phyloP scores from a whole-genome alignment of 176 grass and related monocot genomes.

The Zizania latifolia region DNA sequence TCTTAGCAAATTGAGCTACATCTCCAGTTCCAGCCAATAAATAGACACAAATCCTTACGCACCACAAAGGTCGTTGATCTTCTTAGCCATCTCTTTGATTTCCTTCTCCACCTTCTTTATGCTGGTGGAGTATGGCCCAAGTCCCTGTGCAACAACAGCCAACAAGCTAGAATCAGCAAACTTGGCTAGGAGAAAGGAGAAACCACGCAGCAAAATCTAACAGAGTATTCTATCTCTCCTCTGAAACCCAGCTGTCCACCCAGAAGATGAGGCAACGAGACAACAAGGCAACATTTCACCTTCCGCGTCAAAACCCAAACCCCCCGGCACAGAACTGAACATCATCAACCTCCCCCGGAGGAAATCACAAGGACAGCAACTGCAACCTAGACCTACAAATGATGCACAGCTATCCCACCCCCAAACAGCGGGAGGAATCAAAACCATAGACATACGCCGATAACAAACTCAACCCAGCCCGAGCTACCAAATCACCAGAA shows the following conservation, averaged over 20 bases:
- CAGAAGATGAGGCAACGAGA: not conserved
- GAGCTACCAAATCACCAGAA: not conserved
- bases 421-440: not conserved
- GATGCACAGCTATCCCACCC: too few species aligned
- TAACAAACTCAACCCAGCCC: not conserved
- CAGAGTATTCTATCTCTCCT: not conserved
- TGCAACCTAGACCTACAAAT: not conserved
- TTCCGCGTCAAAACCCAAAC: not conserved
- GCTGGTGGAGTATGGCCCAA: slow-evolving; percentile 81
- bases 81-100: slow-evolving; percentile 84
- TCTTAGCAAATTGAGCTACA: not conserved
- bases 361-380: not conserved
- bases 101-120: slow-evolving; percentile 91
- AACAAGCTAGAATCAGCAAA: slow-evolving; percentile 20
- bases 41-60: not conserved
- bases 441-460: slow-evolving; percentile 1
- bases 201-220: not conserved
- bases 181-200: not conserved
- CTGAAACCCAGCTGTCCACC: not conserved
- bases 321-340: not conserved
- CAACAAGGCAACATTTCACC: not conserved
- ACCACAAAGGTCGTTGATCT: slow-evolving; percentile 85
- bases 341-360: not conserved
- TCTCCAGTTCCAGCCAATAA: not conserved
- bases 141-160: slow-evolving; percentile 46